These are phyloP conservation scores for Aspergillus fumigatus DNA, from an alignment of 2,329 filamentous ascomycete species.

Conservation along the genomic window DNA sequence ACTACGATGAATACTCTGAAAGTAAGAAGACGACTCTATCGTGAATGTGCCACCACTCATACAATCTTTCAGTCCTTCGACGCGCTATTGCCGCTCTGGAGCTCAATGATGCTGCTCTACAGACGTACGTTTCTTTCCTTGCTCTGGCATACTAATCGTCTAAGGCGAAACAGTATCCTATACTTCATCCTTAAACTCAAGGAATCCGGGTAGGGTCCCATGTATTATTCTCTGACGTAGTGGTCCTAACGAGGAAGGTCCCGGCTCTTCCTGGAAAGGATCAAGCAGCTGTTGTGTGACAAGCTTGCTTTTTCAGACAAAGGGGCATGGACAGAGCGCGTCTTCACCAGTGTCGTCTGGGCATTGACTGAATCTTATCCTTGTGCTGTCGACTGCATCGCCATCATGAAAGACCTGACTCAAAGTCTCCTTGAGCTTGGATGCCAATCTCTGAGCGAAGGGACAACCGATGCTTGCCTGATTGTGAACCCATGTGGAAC, in stretches of 20 bases:
- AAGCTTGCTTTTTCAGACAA: conserved; percentile 51
- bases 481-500: conserved; percentile 29
- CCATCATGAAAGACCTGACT: conserved; percentile 17
- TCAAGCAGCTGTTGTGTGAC: conserved; percentile 62
- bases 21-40: conserved; percentile 25
- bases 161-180: conserved; percentile 44
- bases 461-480: conserved; percentile 52
- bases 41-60: background rate
- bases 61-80: conserved; percentile 45
- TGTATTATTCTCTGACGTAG: background rate
- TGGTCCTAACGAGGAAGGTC: conserved; percentile 24
- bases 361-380: conserved; percentile 51
- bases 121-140: conserved; percentile 37
- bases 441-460: conserved; percentile 49
- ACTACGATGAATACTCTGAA: conserved; percentile 38
- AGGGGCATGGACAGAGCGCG: conserved; percentile 62
- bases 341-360: conserved; percentile 64
- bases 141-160: background rate
- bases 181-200: conserved; percentile 64
- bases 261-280: conserved; percentile 39
- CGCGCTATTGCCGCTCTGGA: conserved; percentile 59
- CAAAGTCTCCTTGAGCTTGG: conserved; percentile 42
- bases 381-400: conserved; percentile 30
- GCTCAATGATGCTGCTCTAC: conserved; percentile 61
- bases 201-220: conserved; percentile 42